A percentile compares a stretch with the other conserved stretches of the same genome.
Evolutionary conservation across 371 early-diverging fungal genomes (phyloP).

Genomic region (Funneliformis caledonium): DNA sequence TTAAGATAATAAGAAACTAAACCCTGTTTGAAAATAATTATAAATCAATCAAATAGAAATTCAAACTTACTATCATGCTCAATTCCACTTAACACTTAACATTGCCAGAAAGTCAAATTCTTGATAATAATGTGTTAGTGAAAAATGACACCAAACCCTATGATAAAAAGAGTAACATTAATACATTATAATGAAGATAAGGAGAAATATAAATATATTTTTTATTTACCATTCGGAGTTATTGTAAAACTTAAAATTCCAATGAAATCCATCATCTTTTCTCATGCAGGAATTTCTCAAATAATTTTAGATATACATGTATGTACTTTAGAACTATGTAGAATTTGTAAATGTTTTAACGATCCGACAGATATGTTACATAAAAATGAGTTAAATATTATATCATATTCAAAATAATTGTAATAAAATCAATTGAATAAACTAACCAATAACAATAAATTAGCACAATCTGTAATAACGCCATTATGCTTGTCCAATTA

Average conservation of each 20-base stretch:
- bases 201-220: neutral
- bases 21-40: neutral
- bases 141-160: conserved; percentile 95
- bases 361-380: conserved; percentile 89
- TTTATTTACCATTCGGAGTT: conserved; percentile 77
- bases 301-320: too few species aligned
- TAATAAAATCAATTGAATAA: neutral
- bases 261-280: conserved; percentile 73
- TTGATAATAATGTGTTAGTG: conserved; percentile 96
- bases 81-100: conserved; percentile 96
- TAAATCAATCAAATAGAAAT: neutral
- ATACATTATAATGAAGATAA: neutral
- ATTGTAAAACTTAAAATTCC: conserved; percentile 96
- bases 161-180: neutral
- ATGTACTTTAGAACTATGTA: conserved; percentile 84
- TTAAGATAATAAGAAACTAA: too few species aligned
- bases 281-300: conserved; percentile 78
- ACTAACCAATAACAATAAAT: conserved; percentile 92
- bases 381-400: neutral
- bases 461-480: conserved; percentile 95
- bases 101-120: conserved; percentile 82
- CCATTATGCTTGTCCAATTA: conserved; percentile 94
- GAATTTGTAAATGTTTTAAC: conserved; percentile 94
- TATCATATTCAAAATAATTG: neutral
- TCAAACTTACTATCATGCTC: conserved; percentile 81